Percentiles rank a stretch among this genome's conserved stretches.
Evolutionary conservation across 139 green algal genomes (phyloP).

Genomic region (Asterochloris erici): DNA sequence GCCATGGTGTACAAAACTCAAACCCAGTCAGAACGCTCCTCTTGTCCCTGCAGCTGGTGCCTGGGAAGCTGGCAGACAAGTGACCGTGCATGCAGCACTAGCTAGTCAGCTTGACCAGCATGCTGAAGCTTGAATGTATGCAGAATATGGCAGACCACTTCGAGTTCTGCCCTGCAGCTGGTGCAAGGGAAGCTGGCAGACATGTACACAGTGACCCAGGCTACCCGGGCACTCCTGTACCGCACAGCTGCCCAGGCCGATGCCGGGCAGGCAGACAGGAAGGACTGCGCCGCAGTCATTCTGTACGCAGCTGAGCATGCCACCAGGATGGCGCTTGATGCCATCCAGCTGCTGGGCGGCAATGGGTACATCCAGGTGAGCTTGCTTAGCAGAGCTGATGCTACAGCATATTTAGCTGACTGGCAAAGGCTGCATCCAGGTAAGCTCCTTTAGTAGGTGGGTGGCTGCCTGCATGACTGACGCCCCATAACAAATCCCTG

Average conservation of each 20-base stretch:
- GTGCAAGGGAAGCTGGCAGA: constrained; percentile 90
- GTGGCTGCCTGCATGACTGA: no score
- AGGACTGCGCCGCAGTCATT: constrained; percentile 89
- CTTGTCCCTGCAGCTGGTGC: no score
- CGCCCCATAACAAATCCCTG: no score
- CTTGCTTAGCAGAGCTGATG: constrained; percentile 44
- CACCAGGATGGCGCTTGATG: constrained; percentile 80
- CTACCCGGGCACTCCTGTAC: constrained; percentile 63
- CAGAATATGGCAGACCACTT: background rate
- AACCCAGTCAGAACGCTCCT: no score
- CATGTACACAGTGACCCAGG: constrained; percentile 77
- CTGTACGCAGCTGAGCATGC: constrained; percentile 80
- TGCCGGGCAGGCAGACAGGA: constrained; percentile 38
- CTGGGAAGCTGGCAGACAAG: no score
- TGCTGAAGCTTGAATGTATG: background rate
- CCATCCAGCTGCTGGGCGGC: constrained; percentile 88
- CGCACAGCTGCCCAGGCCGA: constrained; percentile 46
- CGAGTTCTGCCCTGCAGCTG: constrained; percentile 39
- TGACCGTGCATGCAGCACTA: no score
- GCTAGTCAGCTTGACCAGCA: no score
- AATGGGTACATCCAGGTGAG: constrained; percentile 93
- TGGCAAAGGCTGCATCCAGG: no score
- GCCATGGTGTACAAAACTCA: no score
- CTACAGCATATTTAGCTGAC: no score
- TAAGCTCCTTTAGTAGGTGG: no score